Conservation (phyloP, 345 rosid species). For the Sisymbrium altissimum region DNA sequence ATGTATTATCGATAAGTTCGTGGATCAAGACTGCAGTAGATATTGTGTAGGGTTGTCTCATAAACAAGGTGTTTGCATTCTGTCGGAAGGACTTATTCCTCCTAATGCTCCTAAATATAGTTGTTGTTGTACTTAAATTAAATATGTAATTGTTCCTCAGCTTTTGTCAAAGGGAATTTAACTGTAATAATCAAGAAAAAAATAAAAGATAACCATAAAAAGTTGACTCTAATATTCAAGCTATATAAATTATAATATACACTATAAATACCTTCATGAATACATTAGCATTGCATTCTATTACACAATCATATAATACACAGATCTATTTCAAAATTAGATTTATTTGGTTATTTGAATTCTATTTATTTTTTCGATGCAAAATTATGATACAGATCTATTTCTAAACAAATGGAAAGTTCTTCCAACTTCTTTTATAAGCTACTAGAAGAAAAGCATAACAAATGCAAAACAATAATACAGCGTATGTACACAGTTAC, state of each 20-base stretch:
- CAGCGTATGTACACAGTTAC: neutral
- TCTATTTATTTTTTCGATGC: too few relatives aligned
- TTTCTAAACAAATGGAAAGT: neutral
- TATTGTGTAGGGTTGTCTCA: neutral
- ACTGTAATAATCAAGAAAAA: too few relatives aligned
- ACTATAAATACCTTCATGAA: too few relatives aligned
- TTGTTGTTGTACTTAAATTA: neutral
- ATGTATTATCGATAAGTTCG: neutral
- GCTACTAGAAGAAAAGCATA: neutral
- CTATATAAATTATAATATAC: too few relatives aligned
- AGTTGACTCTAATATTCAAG: too few relatives aligned
- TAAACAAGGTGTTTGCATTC: neutral
- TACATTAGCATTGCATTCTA: too few relatives aligned
- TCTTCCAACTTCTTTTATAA: neutral
- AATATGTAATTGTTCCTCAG: neutral
- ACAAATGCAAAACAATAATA: neutral
- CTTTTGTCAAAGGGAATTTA: neutral
- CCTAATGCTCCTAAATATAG: neutral
- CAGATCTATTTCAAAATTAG: too few relatives aligned
- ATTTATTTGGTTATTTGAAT: too few relatives aligned
- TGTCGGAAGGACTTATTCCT: neutral
- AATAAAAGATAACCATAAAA: too few relatives aligned
- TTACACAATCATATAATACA: too few relatives aligned
- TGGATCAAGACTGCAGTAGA: neutral
- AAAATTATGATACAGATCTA: too few relatives aligned